Evolutionary conservation across 176 grass and related monocot genomes (phyloP).

Genomic region (Oryza meyeriana): DNA sequence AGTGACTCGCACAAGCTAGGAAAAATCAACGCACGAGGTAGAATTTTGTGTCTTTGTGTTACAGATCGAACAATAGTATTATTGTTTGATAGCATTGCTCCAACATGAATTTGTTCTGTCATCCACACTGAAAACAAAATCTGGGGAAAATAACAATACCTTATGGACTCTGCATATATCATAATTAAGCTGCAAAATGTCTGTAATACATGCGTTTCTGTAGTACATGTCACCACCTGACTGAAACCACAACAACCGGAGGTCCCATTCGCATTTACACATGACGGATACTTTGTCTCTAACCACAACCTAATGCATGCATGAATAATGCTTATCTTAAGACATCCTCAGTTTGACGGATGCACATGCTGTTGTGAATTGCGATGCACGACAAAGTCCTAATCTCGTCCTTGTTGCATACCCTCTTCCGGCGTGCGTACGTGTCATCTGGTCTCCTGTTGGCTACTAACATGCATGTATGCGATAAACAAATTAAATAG

Average conservation of each 20-base stretch:
- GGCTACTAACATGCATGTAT: neutral
- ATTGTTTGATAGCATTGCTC: neutral
- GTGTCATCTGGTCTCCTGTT: constrained; percentile 1
- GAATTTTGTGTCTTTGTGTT: neutral
- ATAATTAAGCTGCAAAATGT: neutral
- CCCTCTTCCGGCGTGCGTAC: neutral
- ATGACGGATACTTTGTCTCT: neutral
- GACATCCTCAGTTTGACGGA: neutral
- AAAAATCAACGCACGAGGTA: neutral
- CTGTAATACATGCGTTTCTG: too few species aligned
- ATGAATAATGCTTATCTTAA: neutral
- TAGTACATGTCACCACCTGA: neutral
- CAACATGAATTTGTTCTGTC: constrained; percentile 15
- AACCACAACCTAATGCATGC: neutral
- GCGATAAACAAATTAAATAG: neutral
- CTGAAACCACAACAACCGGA: neutral
- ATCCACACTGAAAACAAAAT: neutral
- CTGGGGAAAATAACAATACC: neutral
- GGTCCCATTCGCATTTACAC: neutral
- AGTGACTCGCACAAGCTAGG: too few species aligned
- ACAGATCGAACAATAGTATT: neutral
- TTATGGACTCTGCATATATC: constrained; percentile 15
- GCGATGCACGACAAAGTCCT: neutral
- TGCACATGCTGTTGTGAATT: neutral
- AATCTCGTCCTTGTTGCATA: neutral